A percentile compares a stretch with the other conserved stretches of the same genome.
Conservation (phyloP, 2,329 filamentous ascomycete genomes). For the Neocatenulostroma microsporum region DNA sequence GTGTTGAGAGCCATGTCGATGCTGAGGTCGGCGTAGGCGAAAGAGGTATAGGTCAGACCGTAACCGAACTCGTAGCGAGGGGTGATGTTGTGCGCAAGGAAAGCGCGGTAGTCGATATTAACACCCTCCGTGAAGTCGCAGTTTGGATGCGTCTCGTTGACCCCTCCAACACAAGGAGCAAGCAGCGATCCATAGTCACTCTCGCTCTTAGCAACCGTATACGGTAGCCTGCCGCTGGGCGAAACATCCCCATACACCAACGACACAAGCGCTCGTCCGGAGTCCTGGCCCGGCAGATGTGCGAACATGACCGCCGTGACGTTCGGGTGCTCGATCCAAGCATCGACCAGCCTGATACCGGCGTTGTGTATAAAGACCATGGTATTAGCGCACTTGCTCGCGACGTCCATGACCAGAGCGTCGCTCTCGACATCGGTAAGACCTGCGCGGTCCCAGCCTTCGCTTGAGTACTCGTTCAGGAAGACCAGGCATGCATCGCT, state of each 20-base stretch:
- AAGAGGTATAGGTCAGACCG: conserved; percentile 38
- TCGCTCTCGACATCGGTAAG: conserved; percentile 21
- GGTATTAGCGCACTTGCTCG: conserved; percentile 41
- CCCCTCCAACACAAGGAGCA: conserved; percentile 23
- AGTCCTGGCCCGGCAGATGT: conserved; percentile 26
- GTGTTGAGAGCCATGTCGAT: conserved; percentile 46
- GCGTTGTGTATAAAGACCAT: conserved; percentile 42
- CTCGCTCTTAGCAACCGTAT: conserved; percentile 25
- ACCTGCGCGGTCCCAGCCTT: conserved; percentile 21
- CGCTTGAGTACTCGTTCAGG: conserved; percentile 23
- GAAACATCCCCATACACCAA: conserved; percentile 25
- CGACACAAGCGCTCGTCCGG: conserved; percentile 20
- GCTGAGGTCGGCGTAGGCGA: conserved; percentile 29
- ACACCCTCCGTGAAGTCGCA: no score
- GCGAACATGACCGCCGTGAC: no score
- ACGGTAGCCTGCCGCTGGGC: conserved; percentile 24
- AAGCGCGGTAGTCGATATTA: conserved; percentile 38
- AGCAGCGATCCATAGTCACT: conserved; percentile 22
- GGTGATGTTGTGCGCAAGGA: conserved; percentile 35
- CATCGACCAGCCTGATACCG: conserved; percentile 27
- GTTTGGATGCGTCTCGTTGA: conserved; percentile 31
- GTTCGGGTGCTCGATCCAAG: conserved; percentile 25
- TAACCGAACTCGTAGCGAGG: no score
- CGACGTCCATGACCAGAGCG: conserved; percentile 21
- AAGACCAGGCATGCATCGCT: conserved; percentile 28